Base-by-base conservation (phyloP, 805 yeast species). In the Myxozyma monticola region DNA sequence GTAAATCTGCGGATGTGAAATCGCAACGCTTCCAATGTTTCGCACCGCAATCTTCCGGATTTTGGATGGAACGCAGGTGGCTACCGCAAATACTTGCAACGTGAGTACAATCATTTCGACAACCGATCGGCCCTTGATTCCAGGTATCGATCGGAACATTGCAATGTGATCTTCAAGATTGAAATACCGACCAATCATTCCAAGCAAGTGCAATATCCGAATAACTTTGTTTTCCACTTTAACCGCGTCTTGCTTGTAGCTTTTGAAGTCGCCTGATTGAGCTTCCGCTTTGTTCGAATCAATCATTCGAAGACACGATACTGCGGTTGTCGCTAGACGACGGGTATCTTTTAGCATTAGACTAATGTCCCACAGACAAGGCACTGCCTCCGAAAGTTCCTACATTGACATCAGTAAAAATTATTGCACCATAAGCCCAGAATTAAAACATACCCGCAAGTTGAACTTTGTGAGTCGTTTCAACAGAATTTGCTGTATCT, bases 341-440 rank as follows among this genome's bases (percentile, higher is more conserved):
- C 61, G 48, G 0, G 76, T 73, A 42, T 78, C 80, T 1, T 72
- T 67, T 35, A 74, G 71, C 59, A 76, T 66, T 2, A 56, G 61
- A 1, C 85, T 74, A 0, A 86, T 68, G 7, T 65, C 66, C 84
- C 88, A 81, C 3, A 80, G 67, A 49, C 87, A 74, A 0, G 89
- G 88, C 65, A 87, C 76, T 0, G 91, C 95, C 61, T 82, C 83
- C n/a, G 78, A 78, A 7, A 87, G 65, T 57, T 86, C 93, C 48
- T 48, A 33, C 15, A 30, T 4, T 34, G 15, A n/a, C 9, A 30
- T 17, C 25, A 35, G 20, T 17, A 20, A 22, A 10, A 26, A 20
- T 10, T 20, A 17, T 20, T 17, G 21, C 20, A 6, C 12, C 17
- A 18, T 12, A 17, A 14, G 14, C 8, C 5, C 7, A 26, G 8